Conservation (phyloP, 768 basidiomycete genomes). For the Pleurotus tuber-regium region DNA sequence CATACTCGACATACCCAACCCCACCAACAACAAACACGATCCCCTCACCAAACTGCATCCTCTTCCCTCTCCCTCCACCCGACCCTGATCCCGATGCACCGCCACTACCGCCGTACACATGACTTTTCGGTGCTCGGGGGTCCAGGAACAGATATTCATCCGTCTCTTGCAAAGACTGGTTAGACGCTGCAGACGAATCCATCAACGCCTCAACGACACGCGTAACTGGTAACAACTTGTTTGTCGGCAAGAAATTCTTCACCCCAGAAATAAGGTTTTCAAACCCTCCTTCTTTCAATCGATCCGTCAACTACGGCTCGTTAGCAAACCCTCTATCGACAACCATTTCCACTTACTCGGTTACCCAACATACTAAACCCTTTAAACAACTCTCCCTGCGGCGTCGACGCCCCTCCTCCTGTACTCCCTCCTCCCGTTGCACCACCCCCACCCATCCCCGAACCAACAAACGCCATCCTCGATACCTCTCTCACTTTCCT, state of each 20-base stretch:
- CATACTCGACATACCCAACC: conserved; percentile 96
- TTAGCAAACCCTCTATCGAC: conserved; percentile 4
- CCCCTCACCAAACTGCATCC: conserved; percentile 84
- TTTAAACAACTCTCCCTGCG: conserved; percentile 75
- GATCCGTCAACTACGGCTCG: conserved; percentile 78
- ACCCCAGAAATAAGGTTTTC: conserved; percentile 97
- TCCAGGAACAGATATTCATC: conserved; percentile 96
- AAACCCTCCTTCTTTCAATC: conserved; percentile 92
- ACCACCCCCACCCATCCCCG: conserved; percentile 49
- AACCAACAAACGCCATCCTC: conserved; percentile 78
- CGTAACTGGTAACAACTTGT: conserved; percentile 90
- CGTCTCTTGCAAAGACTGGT: conserved; percentile 92
- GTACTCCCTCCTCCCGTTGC: conserved; percentile 41
- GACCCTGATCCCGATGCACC: neutral
- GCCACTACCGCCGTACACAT: conserved; percentile 36
- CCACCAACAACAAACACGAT: conserved; percentile 96
- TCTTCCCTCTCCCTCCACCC: conserved; percentile 28
- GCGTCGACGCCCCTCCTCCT: conserved; percentile 6
- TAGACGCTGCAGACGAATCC: conserved; percentile 93
- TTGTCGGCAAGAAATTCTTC: conserved; percentile 94
- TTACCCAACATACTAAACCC: conserved; percentile 93
- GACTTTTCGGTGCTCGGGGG: conserved; percentile 72
- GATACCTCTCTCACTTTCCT: conserved; percentile 89
- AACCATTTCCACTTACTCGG: conserved; percentile 49
- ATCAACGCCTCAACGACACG: conserved; percentile 94